A percentile compares a stretch with the other conserved stretches of the same genome.
These are phyloP conservation scores for Eucalyptus virginea DNA, from an alignment of 345 rosid genomes.

Conservation along the genomic window DNA sequence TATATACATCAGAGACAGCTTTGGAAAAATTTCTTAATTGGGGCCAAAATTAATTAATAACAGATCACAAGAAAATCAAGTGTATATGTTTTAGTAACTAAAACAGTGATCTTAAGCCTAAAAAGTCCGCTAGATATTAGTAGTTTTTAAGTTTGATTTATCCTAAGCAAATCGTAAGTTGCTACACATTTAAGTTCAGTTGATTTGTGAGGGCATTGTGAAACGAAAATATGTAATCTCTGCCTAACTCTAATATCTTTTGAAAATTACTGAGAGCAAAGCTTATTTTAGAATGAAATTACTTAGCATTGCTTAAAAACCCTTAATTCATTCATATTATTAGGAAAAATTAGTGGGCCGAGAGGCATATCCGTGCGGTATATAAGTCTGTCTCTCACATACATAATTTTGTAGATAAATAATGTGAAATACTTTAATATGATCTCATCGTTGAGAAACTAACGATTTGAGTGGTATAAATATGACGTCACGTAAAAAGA, in stretches of 20 bases:
- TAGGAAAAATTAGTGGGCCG: background rate
- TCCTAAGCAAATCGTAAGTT: background rate
- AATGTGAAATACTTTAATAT: background rate
- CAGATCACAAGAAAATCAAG: background rate
- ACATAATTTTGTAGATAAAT: background rate
- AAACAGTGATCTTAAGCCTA: background rate
- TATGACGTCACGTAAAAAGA: background rate
- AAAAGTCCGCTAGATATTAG: background rate
- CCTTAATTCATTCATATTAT: background rate
- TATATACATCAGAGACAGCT: background rate
- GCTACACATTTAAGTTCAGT: background rate
- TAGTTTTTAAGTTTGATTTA: background rate
- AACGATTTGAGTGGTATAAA: background rate
- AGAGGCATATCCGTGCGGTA: background rate
- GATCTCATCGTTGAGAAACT: rapidly evolving
- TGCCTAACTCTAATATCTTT: background rate
- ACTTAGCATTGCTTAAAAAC: background rate
- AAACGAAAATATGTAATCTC: background rate
- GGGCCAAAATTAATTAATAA: background rate
- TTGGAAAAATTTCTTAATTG: background rate
- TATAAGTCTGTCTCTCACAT: background rate
- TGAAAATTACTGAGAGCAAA: background rate
- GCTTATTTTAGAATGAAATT: background rate
- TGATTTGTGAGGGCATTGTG: background rate
- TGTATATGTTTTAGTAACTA: background rate